Evolutionary conservation across 371 early-diverging fungal species (phyloP).

Genomic region (Mortierella polycephala): DNA sequence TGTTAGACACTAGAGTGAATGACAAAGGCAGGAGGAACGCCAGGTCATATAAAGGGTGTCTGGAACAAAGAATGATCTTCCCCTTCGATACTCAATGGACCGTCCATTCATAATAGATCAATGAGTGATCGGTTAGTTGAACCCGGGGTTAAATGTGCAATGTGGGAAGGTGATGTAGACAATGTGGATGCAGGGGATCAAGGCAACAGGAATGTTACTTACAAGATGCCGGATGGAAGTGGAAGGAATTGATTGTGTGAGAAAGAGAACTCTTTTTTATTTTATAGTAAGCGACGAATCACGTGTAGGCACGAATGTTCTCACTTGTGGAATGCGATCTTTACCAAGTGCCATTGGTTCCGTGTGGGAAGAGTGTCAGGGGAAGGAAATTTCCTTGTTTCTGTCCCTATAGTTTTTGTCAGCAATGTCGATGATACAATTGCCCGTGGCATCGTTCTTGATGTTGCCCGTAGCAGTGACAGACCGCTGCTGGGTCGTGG

Average conservation of each 20-base stretch:
- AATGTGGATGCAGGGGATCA: background rate
- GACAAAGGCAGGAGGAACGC: constrained; percentile 11
- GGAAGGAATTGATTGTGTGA: background rate
- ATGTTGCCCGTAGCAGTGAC: constrained; percentile 45
- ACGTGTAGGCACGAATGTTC: no score
- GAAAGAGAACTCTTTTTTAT: background rate
- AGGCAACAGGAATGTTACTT: background rate
- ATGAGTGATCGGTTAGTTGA: constrained; percentile 18
- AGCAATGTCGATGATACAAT: constrained; percentile 38
- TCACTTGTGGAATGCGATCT: no score
- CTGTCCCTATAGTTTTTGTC: constrained; percentile 22
- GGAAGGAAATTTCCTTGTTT: constrained; percentile 17
- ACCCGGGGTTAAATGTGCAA: constrained; percentile 5
- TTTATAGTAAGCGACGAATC: background rate
- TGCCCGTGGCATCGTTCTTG: constrained; percentile 25
- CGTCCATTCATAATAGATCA: constrained; percentile 8
- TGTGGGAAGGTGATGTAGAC: no score
- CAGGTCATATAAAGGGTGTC: constrained; percentile 22
- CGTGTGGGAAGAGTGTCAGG: constrained; percentile 42
- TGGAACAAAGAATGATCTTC: constrained; percentile 5
- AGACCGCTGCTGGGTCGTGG: constrained; percentile 34
- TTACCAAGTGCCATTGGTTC: constrained; percentile 43
- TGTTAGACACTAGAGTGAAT: constrained; percentile 23
- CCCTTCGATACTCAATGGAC: constrained; percentile 7
- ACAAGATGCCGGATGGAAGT: background rate